Conservation (phyloP, 2,329 filamentous ascomycete species). For the Raffaelea deltoideospora region DNA sequence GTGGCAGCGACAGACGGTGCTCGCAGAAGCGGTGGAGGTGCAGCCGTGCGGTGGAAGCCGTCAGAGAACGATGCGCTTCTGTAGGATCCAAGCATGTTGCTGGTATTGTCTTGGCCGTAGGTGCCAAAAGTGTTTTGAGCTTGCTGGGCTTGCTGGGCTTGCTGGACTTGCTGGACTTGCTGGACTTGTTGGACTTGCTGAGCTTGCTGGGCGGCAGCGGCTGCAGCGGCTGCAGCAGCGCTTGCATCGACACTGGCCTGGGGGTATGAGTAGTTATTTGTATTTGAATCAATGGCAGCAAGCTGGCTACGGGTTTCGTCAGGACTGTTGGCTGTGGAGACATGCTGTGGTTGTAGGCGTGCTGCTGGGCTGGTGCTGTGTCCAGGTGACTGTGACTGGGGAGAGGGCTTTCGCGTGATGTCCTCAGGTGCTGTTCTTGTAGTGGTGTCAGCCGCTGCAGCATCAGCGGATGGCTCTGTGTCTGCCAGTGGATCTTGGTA, state of each 20-base stretch:
- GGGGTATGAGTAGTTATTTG: conserved; percentile 41
- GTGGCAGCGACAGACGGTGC: too few species aligned
- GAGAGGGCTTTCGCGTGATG: conserved; percentile 23
- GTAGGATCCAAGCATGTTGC: conserved; percentile 41
- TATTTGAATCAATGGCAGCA: conserved; percentile 23
- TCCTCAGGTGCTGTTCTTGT: conserved; percentile 21
- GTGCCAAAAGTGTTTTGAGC: conserved; percentile 18
- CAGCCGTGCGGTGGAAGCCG: conserved; percentile 23
- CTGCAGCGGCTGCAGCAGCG: conserved; percentile 32
- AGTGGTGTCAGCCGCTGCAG: conserved; percentile 1
- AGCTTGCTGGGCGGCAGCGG: conserved; percentile 15
- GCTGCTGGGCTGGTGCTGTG: conserved; percentile 24
- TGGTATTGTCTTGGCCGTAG: conserved; percentile 24
- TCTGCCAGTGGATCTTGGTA: conserved; percentile 20
- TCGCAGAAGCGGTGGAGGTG: too few species aligned
- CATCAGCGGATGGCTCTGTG: conserved; percentile 6
- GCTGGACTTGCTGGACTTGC: conserved; percentile 24
- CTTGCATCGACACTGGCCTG: conserved; percentile 33
- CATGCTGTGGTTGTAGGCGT: too few species aligned
- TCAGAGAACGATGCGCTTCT: conserved; percentile 36
- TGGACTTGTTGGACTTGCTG: too few species aligned
- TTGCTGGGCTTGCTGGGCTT: conserved; percentile 22
- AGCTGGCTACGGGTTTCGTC: conserved; percentile 13
- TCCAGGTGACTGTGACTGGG: conserved; percentile 30
- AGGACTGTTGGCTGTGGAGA: conserved; percentile 17